phyloP scores from a whole-genome alignment of 345 rosid genomes.

The Heritiera littoralis region DNA sequence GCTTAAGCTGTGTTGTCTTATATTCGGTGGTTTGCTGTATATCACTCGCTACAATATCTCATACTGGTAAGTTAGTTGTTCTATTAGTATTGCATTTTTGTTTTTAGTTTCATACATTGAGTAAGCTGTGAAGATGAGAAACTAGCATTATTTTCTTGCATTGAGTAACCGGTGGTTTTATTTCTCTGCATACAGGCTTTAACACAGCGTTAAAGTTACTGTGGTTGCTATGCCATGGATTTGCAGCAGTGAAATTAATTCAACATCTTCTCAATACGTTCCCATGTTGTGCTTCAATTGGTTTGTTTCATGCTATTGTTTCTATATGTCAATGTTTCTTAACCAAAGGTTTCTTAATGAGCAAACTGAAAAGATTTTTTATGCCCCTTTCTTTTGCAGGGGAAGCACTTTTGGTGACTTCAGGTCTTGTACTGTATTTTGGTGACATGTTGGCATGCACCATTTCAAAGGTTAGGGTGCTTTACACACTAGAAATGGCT shows the following conservation, averaged over 20 bases:
- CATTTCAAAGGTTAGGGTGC: constrained; percentile 59
- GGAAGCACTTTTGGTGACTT: constrained; percentile 79
- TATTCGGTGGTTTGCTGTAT: constrained; percentile 52
- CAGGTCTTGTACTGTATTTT: constrained; percentile 84
- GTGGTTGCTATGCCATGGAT: constrained; percentile 82
- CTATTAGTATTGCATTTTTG: background rate
- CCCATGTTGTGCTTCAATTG: constrained; percentile 86
- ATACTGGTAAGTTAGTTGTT: constrained; percentile 44
- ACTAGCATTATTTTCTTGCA: background rate
- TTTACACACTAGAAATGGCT: constrained; percentile 15
- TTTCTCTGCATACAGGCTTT: constrained; percentile 48
- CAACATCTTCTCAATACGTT: constrained; percentile 71
- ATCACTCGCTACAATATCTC: constrained; percentile 55
- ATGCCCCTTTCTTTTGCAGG: constrained; percentile 44
- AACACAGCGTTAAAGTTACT: constrained; percentile 48
- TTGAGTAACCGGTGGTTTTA: constrained; percentile 3
- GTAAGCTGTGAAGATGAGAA: background rate
- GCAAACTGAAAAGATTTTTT: background rate
- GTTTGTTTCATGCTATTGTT: constrained; percentile 42
- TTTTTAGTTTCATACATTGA: background rate
- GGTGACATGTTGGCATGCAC: constrained; percentile 87
- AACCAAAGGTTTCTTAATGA: background rate
- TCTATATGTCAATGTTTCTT: constrained; percentile 5
- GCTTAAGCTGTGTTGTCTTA: constrained; percentile 47
- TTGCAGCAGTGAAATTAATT: constrained; percentile 64